phyloP scores from a whole-genome alignment of 192 early-diverging fungal species.

The Coemansia sp. region DNA sequence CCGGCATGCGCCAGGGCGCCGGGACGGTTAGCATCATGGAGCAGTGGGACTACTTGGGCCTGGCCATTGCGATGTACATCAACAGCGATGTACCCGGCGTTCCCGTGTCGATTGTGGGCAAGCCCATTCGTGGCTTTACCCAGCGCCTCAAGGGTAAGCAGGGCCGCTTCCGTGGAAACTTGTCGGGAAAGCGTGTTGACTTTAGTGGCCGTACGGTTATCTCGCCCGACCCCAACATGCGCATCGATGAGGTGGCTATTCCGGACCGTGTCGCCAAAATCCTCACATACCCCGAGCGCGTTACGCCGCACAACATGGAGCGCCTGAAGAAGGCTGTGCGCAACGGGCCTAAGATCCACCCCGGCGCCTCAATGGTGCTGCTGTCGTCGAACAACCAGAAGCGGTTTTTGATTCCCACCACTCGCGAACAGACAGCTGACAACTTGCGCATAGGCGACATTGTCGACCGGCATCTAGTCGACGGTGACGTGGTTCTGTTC shows the following conservation, averaged over 20 bases:
- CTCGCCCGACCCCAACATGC: slow-evolving; percentile 97
- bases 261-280: slow-evolving; percentile 87
- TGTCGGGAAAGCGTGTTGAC: slow-evolving; percentile 99
- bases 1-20: slow-evolving; percentile 56
- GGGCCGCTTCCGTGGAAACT: slow-evolving; percentile 97
- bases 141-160: slow-evolving; percentile 99
- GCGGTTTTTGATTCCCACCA: slow-evolving; percentile 71
- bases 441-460: slow-evolving; percentile 84
- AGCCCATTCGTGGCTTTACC: slow-evolving; percentile 81
- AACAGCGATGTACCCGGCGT: slow-evolving; percentile 94
- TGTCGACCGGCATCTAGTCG: slow-evolving; percentile 91
- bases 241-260: slow-evolving; percentile 95
- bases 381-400: slow-evolving; percentile 55
- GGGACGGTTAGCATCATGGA: slow-evolving; percentile 75
- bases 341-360: slow-evolving; percentile 87
- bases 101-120: slow-evolving; percentile 59
- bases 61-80: slow-evolving; percentile 94
- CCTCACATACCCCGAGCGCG: slow-evolving; percentile 94
- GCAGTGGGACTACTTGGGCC: slow-evolving; percentile 95
- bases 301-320: slow-evolving; percentile 86
- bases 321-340: slow-evolving; percentile 69
- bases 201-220: slow-evolving; percentile 99
- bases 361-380: slow-evolving; percentile 88
- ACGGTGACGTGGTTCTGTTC: slow-evolving; percentile 95
- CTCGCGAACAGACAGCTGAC: slow-evolving; percentile 66